Base-by-base conservation (phyloP, 2,329 filamentous ascomycete genomes). In the Ceratocystis destructans region DNA sequence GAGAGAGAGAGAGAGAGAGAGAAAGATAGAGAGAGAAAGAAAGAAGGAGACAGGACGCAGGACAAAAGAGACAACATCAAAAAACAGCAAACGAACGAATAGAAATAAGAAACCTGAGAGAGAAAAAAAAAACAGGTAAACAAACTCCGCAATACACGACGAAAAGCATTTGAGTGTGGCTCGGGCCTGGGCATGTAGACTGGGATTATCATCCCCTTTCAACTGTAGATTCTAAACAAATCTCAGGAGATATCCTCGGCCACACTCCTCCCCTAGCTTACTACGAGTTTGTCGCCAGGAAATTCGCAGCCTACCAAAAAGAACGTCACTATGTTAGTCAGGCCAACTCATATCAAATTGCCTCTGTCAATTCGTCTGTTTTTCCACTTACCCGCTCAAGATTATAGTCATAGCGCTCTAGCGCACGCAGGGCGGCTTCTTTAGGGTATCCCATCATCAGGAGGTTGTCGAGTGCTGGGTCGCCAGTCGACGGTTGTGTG, bases 361-460 rank as follows among this genome's bases (percentile, higher is more conserved):
- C 22, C 48, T 50, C n/a, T 12, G 7, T 20, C 5, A 37, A 25
- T 5, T 17, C 28, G 28, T 2, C 15, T 31, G 28, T 7, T 59
- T 53, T 8, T n/a, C 55, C 31, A 79, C 85, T 78, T 77, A 96
- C 93, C 84, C 89, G 90, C 76, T 96, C 91, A 74, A 96, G 82
- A 75, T 96, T 94, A 77, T 97, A 96, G 77, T 97, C 91, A 74
- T 89, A 96, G 75, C 93, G 92, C 79, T 97, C 93, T 73, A 97
- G 77, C 28, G 94, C 93, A 62, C 80, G 80, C 45, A 96, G 77
- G 17, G 90, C 88, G 63, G 89, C 85, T 6, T 80, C 78, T 37
- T 93, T 82, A 3, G 84, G 77, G 73, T 95, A 97, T 0, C 93
- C 93, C 91, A 97, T 96, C 8, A 84, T 82, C 0, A 90, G 96